These are phyloP conservation scores for Scolecobasidium constrictum DNA, from an alignment of 2,329 filamentous ascomycete species.

Conservation along the genomic window DNA sequence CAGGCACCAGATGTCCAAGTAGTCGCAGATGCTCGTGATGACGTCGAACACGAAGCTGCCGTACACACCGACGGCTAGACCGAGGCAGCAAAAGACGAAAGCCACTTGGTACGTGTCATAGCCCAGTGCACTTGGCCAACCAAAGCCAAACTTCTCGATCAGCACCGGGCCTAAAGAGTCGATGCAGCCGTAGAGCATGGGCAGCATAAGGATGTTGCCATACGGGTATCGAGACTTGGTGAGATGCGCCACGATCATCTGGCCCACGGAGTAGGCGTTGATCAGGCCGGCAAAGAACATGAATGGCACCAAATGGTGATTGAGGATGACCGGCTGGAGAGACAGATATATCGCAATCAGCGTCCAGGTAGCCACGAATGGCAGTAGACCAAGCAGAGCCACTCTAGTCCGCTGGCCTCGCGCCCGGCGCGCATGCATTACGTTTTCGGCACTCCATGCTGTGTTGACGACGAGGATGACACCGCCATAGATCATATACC, in stretches of 20 bases:
- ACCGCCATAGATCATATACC: conserved; percentile 81
- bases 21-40: conserved; percentile 95
- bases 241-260: conserved; percentile 91
- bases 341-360: conserved; percentile 69
- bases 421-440: conserved; percentile 67
- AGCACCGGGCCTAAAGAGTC: conserved; percentile 69
- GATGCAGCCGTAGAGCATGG: conserved; percentile 65
- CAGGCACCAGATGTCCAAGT: conserved; percentile 95
- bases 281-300: conserved; percentile 77
- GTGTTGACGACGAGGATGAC: conserved; percentile 80
- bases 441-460: conserved; percentile 65
- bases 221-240: conserved; percentile 83
- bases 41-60: conserved; percentile 96
- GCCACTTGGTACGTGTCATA: conserved; percentile 77
- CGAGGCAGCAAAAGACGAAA: conserved; percentile 81
- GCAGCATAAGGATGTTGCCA: conserved; percentile 72
- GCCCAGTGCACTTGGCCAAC: conserved; percentile 29
- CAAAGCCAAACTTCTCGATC: conserved; percentile 29
- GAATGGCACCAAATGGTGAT: conserved; percentile 80
- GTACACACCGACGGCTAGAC: conserved; percentile 80
- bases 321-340: conserved; percentile 74
- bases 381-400: conserved; percentile 71
- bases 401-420: conserved; percentile 61
- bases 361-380: conserved; percentile 69
- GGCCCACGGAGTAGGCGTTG: conserved; percentile 90